phyloP scores from a whole-genome alignment of 208 protist genomes.

The Leishmania gerbilli region DNA sequence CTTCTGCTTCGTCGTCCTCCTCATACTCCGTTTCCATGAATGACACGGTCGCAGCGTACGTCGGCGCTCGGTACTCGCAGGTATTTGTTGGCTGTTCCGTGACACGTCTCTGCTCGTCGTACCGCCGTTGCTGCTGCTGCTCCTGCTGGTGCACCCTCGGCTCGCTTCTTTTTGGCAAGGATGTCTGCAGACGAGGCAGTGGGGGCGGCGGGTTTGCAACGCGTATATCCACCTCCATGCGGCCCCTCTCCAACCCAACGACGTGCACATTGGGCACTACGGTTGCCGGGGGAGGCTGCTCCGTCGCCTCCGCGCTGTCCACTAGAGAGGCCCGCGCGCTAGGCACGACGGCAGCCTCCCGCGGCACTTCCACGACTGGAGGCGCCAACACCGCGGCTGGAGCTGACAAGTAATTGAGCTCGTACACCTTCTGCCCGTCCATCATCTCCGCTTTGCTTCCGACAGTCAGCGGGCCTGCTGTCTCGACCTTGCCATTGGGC shows the following conservation, averaged over 20 bases:
- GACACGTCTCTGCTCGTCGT: background rate
- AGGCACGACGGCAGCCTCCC: background rate
- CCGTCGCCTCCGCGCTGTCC: background rate
- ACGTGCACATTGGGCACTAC: background rate
- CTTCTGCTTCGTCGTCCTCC: background rate
- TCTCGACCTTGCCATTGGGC: background rate
- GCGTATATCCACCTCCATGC: background rate
- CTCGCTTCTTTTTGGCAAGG: background rate
- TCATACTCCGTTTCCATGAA: background rate
- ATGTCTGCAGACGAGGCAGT: background rate
- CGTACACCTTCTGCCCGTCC: background rate
- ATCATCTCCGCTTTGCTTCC: background rate
- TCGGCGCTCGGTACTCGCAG: background rate
- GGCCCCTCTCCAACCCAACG: background rate
- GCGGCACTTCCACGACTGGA: background rate
- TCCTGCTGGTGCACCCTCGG: background rate
- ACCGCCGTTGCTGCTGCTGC: background rate
- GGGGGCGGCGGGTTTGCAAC: background rate
- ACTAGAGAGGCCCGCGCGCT: background rate
- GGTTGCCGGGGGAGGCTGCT: background rate
- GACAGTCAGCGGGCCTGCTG: background rate
- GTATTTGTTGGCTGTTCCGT: no score
- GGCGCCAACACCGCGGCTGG: background rate
- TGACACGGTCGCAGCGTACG: background rate
- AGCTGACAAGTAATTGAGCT: background rate